Conservation (phyloP, 2,329 filamentous ascomycete species). For the Zymoseptoria tritici region DNA sequence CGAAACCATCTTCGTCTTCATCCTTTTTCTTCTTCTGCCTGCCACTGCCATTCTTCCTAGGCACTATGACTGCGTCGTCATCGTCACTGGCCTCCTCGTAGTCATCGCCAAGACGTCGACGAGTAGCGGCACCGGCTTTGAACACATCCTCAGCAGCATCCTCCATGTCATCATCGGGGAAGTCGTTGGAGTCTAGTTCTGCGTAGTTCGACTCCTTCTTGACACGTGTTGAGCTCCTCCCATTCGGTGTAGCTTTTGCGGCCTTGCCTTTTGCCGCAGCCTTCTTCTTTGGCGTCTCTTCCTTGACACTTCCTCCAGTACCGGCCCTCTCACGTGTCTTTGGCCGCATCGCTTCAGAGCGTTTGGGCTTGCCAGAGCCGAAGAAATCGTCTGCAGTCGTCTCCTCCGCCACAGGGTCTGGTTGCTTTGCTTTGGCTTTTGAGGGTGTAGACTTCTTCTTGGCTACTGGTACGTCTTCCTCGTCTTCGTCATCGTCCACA, state of each 20-base stretch:
- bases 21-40: conserved; percentile 28
- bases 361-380: conserved; percentile 47
- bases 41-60: conserved; percentile 28
- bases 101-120: conserved; percentile 53
- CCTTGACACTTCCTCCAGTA: conserved; percentile 13
- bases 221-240: conserved; percentile 31
- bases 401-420: conserved; percentile 35
- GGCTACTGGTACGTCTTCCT: conserved; percentile 36
- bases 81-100: conserved; percentile 61
- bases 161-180: conserved; percentile 35
- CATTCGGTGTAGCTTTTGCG: conserved; percentile 30
- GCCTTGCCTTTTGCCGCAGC: conserved; percentile 28
- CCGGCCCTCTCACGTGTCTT: conserved; percentile 9
- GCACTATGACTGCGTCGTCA: conserved; percentile 59
- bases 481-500: conserved; percentile 74
- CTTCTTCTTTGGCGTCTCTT: conserved; percentile 34
- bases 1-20: conserved; percentile 33
- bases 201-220: conserved; percentile 39
- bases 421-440: conserved; percentile 54
- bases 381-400: conserved; percentile 60
- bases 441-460: conserved; percentile 35
- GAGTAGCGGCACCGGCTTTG: conserved; percentile 60
- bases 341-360: conserved; percentile 33
- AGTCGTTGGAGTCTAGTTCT: conserved; percentile 29
- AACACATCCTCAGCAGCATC: conserved; percentile 73